These are phyloP conservation scores for Candida labiduridarum DNA, from an alignment of 1,139 yeast species.

Conservation along the genomic window DNA sequence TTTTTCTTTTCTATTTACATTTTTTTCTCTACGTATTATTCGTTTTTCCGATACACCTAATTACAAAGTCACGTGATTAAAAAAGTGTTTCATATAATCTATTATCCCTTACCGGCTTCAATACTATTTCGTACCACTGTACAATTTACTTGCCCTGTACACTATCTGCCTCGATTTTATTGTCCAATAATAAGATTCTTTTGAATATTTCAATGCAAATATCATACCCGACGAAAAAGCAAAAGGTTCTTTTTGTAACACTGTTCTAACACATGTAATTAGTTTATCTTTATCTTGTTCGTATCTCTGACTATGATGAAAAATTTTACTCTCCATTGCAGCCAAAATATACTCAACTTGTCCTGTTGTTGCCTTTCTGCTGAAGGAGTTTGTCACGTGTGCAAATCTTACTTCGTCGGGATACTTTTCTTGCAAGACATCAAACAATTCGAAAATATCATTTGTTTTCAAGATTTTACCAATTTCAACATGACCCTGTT, in stretches of 20 bases:
- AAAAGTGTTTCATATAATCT: too few species aligned
- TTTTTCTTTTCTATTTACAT: not conserved
- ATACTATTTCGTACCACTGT: not conserved
- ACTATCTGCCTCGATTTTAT: not conserved
- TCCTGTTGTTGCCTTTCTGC: slow-evolving; percentile 5
- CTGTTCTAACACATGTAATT: not conserved
- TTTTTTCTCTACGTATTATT: not conserved
- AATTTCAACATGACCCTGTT: too few species aligned
- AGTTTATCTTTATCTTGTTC: not conserved
- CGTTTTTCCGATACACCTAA: too few species aligned
- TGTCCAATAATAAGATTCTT: not conserved
- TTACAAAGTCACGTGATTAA: not conserved
- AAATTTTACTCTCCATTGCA: not conserved
- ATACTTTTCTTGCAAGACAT: too few species aligned
- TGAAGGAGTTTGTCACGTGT: too few species aligned
- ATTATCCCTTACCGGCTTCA: too few species aligned
- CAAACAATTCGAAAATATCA: too few species aligned
- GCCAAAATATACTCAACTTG: slow-evolving; percentile 7
- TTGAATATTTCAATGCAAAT: slow-evolving; percentile 9
- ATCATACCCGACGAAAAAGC: slow-evolving; percentile 6
- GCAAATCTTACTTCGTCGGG: too few species aligned
- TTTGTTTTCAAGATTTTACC: too few species aligned
- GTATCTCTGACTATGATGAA: not conserved
- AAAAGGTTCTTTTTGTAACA: slow-evolving; percentile 2
- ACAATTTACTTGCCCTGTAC: not conserved